phyloP scores from a whole-genome alignment of 225 moss, liverwort and hornwort species.

The Climacium dendroides region DNA sequence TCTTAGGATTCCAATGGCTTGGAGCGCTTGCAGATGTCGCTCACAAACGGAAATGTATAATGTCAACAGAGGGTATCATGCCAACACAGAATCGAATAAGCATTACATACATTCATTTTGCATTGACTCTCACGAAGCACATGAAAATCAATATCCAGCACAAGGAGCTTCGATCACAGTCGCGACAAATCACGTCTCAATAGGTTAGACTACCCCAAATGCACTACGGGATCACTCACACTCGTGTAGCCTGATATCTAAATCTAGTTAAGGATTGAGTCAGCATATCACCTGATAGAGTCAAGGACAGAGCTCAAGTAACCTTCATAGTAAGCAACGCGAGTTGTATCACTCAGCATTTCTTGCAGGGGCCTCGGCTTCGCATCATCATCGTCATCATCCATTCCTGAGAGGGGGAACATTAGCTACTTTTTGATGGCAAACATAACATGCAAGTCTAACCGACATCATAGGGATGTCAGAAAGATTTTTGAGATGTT shows the following conservation, averaged over 20 bases:
- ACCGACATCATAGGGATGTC: neutral
- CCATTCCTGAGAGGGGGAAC: conserved; percentile 46
- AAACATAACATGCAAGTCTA: neutral
- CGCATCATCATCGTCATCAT: conserved; percentile 43
- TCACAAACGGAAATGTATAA: neutral
- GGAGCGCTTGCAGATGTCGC: neutral
- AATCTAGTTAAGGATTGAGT: neutral
- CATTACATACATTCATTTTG: neutral
- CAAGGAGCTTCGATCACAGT: neutral
- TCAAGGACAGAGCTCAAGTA: conserved; percentile 42
- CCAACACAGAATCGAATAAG: neutral
- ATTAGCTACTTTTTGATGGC: neutral
- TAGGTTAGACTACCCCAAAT: neutral
- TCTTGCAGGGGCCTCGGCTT: conserved; percentile 18
- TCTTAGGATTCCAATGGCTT: neutral
- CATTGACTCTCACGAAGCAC: neutral
- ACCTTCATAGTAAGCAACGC: conserved; percentile 44
- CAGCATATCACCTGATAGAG: conserved; percentile 24
- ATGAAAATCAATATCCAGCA: neutral
- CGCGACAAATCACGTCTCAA: neutral
- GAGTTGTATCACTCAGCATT: conserved; percentile 31
- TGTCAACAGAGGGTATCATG: neutral
- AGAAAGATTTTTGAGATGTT: neutral
- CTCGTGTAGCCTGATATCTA: neutral
- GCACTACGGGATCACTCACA: neutral